A percentile compares a stretch with the other conserved stretches of the same genome.
These are phyloP conservation scores for Candida qinlingensis DNA, from an alignment of 805 yeast genomes.

Conservation along the genomic window DNA sequence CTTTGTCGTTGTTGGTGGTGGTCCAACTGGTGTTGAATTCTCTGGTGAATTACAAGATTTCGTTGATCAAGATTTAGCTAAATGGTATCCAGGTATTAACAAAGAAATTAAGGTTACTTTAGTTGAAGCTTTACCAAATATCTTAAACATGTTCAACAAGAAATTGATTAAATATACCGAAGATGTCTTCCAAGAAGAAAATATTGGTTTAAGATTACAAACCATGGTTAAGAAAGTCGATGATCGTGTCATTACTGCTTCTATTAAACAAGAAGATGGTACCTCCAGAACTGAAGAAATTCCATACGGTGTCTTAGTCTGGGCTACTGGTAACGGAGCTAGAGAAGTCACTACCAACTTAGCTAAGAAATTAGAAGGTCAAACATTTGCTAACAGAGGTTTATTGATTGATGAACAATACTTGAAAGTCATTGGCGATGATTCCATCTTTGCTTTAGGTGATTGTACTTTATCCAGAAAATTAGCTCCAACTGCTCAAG, in stretches of 20 bases:
- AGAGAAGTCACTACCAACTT: constrained; percentile 67
- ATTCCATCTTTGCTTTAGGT: constrained; percentile 83
- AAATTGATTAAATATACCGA: constrained; percentile 40
- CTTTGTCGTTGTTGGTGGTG: constrained; percentile 93
- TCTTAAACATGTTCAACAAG: constrained; percentile 49
- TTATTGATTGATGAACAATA: constrained; percentile 66
- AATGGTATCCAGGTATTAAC: constrained; percentile 84
- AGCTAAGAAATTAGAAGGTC: constrained; percentile 68
- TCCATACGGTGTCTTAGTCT: constrained; percentile 89
- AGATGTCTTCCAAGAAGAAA: constrained; percentile 37
- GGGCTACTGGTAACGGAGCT: constrained; percentile 97
- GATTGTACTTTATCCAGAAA: constrained; percentile 81
- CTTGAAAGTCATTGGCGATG: constrained; percentile 76
- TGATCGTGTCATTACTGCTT: constrained; percentile 63
- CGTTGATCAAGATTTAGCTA: constrained; percentile 82
- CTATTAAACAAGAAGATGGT: constrained; percentile 70
- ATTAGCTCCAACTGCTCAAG: constrained; percentile 95
- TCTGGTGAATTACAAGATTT: constrained; percentile 96
- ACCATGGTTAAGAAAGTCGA: constrained; percentile 90
- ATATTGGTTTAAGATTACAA: constrained; percentile 73
- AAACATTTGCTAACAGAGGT: constrained; percentile 82
- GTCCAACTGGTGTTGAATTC: constrained; percentile 96
- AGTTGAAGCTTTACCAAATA: constrained; percentile 89
- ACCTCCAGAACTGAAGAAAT: constrained; percentile 47
- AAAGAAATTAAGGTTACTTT: constrained; percentile 79